Conservation (phyloP, 2,329 filamentous ascomycete species). For the Calonectria hongkongensis region DNA sequence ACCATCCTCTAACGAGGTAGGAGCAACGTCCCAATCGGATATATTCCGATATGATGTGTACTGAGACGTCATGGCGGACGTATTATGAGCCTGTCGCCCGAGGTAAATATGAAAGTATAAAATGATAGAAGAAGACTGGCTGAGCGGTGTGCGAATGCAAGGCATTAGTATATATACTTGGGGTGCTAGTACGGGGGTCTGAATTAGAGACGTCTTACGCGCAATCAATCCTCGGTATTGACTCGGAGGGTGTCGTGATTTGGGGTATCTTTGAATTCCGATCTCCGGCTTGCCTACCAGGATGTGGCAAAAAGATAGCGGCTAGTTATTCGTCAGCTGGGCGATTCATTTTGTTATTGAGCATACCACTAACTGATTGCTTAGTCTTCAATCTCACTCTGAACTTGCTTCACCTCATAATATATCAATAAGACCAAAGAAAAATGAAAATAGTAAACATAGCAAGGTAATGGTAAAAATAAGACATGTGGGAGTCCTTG, state of each 20-base stretch:
- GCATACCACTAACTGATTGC: no score
- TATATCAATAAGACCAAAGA: no score
- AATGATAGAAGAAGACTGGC: background rate
- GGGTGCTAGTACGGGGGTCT: background rate
- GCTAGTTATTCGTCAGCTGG: no score
- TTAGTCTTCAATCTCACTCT: no score
- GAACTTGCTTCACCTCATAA: no score
- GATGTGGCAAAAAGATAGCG: no score
- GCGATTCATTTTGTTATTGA: no score
- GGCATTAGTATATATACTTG: background rate
- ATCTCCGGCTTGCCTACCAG: background rate
- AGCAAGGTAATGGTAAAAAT: no score
- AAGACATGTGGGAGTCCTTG: no score
- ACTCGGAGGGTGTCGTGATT: conserved; percentile 7
- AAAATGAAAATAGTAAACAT: no score
- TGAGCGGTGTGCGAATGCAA: background rate
- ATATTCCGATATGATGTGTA: background rate
- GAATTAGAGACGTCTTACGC: background rate
- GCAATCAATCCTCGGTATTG: background rate
- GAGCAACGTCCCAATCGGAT: background rate
- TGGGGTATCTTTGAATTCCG: background rate
- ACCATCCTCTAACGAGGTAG: background rate
- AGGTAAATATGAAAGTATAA: background rate
- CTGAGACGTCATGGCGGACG: background rate
- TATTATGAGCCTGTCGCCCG: background rate